Evolutionary conservation across 1,284 basidiomycete species (phyloP).

Genomic region (Lentinula novae-zelandiae): DNA sequence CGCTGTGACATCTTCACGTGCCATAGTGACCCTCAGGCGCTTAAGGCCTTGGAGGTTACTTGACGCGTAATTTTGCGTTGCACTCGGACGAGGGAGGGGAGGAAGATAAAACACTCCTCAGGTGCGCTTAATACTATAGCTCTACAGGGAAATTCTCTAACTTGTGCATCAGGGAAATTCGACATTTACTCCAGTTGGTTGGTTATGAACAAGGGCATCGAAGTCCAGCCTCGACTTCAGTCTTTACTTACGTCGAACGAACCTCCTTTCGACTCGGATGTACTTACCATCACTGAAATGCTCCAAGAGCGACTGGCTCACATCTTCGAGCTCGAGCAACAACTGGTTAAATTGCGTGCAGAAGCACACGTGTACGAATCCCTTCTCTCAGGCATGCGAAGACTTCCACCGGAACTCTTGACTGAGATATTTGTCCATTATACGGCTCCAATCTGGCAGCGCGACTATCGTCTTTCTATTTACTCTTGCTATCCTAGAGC

Average conservation of each 20-base stretch:
- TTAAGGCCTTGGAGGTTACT: neutral
- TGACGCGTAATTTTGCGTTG: neutral
- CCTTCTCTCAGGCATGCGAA: neutral
- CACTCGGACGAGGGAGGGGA: neutral
- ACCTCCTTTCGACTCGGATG: neutral
- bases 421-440: conserved; percentile 31
- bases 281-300: neutral
- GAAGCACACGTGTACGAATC: neutral
- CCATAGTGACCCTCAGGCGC: too few relatives aligned
- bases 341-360: neutral
- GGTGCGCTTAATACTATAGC: neutral
- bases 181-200: neutral
- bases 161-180: too few relatives aligned
- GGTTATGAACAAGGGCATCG: neutral
- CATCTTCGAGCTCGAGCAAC: neutral
- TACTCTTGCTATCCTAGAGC: neutral
- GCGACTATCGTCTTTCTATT: neutral
- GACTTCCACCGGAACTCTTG: neutral
- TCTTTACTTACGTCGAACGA: neutral
- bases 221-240: neutral
- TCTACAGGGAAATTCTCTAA: too few relatives aligned
- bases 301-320: neutral
- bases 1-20: neutral
- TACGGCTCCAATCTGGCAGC: conserved; percentile 20
- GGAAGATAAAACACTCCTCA: neutral